Conservation (phyloP, 1,284 basidiomycete species). For the Sphaerobolus stellatus region DNA sequence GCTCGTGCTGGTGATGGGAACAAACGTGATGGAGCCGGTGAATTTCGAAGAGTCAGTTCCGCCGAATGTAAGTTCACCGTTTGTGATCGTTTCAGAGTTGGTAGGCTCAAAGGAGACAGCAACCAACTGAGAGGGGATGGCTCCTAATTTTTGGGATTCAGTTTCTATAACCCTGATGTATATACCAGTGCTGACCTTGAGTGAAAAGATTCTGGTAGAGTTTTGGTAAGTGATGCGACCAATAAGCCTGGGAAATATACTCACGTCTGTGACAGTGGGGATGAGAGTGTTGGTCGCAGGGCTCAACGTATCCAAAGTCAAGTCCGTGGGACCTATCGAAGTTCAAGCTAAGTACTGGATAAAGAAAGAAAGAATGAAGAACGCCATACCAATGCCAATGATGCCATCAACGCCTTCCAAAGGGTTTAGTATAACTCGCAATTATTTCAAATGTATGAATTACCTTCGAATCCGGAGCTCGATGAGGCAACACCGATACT, state of each 20-base stretch:
- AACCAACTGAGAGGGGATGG: constrained; percentile 28
- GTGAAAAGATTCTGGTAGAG: constrained; percentile 27
- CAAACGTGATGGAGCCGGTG: constrained; percentile 28
- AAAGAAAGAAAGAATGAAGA: constrained; percentile 10
- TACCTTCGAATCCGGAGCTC: constrained; percentile 34
- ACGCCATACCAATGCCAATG: constrained; percentile 31
- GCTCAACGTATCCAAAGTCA: constrained; percentile 34
- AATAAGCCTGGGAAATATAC: neutral
- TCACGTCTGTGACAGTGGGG: constrained; percentile 36
- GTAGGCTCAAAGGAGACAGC: constrained; percentile 39
- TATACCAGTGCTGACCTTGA: constrained; percentile 13
- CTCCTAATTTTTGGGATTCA: constrained; percentile 12
- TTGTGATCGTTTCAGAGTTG: constrained; percentile 14
- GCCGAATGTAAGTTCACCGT: constrained; percentile 22
- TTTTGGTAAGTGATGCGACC: neutral
- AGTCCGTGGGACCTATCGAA: constrained; percentile 35
- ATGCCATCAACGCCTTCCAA: constrained; percentile 39
- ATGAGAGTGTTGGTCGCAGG: constrained; percentile 19
- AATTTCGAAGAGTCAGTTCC: constrained; percentile 25
- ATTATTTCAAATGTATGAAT: neutral
- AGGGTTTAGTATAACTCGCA: neutral
- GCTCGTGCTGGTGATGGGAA: constrained; percentile 29
- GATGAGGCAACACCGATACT: constrained; percentile 42
- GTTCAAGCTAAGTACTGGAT: neutral
- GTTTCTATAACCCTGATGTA: neutral